These are phyloP conservation scores for Karstenula rhodostoma DNA, from an alignment of 2,329 filamentous ascomycete genomes.

Conservation along the genomic window DNA sequence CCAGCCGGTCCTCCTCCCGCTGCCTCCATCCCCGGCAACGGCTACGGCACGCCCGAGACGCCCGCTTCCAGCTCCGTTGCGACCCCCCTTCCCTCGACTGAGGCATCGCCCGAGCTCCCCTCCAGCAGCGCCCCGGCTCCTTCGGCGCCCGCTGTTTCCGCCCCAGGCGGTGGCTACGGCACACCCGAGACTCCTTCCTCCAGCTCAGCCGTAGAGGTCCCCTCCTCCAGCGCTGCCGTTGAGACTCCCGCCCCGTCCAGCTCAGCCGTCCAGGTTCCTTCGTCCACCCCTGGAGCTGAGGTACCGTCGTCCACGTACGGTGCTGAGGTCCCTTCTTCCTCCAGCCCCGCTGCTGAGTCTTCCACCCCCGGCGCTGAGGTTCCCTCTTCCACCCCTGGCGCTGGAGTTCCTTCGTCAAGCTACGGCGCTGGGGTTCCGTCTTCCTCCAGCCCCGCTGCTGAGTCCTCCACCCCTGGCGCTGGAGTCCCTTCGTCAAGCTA, in stretches of 20 bases:
- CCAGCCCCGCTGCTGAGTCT: no score
- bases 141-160: not conserved
- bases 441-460: not conserved
- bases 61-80: not conserved
- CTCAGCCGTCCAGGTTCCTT: not conserved
- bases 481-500: not conserved
- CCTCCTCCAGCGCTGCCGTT: not conserved
- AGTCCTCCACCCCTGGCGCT: not conserved
- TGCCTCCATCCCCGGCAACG: slow-evolving; percentile 10
- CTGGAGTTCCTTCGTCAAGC: no score
- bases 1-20: slow-evolving; percentile 7
- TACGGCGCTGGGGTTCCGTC: not conserved
- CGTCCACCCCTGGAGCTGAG: not conserved
- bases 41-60: slow-evolving; percentile 2
- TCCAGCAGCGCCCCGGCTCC: slow-evolving; percentile 2
- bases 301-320: no score
- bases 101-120: slow-evolving; percentile 50
- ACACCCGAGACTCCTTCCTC: not conserved
- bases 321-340: no score
- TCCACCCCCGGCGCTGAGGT: no score
- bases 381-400: no score
- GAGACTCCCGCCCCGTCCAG: not conserved
- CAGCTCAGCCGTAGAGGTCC: not conserved
- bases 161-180: not conserved
- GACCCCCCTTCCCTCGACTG: slow-evolving; percentile 43